Evolutionary conservation across 192 early-diverging fungal species (phyloP), one percentile per base, ranked within the genome.

Genomic region (Ramicandelaber brevisporus): DNA sequence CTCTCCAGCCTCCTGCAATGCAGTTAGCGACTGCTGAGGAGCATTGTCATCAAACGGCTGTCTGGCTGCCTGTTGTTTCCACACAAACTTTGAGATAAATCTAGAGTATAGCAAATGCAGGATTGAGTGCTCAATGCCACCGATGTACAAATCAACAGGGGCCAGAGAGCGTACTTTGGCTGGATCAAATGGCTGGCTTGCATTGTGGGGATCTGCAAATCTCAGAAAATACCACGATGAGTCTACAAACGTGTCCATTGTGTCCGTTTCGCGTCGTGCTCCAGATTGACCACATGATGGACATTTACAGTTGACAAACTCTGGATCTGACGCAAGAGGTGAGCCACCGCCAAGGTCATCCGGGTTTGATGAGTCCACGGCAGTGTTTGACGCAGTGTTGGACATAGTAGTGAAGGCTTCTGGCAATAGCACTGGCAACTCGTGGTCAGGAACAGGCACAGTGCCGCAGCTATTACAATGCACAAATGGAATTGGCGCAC

Each of bases 201-300:
- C 28, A 48, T 86, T 89, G 8, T 71, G 44, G 1, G 84, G 57
- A 38, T 90, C 86, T 0, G 67, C 38, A 37, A 62, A 86, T 26
- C 89, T 59, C 42, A 96, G 50, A 59, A 73, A 96, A 38, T 96
- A 96, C 86, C 86, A 96, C 0, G 89, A 77, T 3, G 84, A 89
- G 40, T 96, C 89, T 5, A 96, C 76, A 63, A 96, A 96, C 2
- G 89, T 96, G 40, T 96, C 89, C 68, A 96, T 85, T 2, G 89
- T 90, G 33, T 96, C 89, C 8, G 73, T 70, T 22, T 90, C 89
- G 18, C 78, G 60, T 31, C 52, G 53, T 5, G 85, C 83, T 2
- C 69, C 43, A n/a, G n/a, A n/a, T n/a, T n/a, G n/a, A 14, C 62
- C 57, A 32, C 81, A 86, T 36, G 59, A 57, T 30, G 81, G 81